Evolutionary conservation across 176 grass and related monocot genomes (phyloP), one percentile per base, ranked within the genome.

Genomic region (Carex littledalei): DNA sequence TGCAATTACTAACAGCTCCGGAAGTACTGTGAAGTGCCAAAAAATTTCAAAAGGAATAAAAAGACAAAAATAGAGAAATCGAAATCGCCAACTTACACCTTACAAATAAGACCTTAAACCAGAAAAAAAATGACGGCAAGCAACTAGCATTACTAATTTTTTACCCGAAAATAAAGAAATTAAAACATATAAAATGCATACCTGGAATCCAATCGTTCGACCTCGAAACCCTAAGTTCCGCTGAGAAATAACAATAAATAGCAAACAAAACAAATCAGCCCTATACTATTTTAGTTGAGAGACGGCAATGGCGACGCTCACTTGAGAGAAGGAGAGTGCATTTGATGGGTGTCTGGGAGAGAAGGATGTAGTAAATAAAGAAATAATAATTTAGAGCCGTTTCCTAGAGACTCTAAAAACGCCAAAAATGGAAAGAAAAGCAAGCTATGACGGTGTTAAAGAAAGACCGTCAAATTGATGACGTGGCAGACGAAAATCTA

Each of bases 321-420:
- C 70, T 68, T 3, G 29, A 70, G 35, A 83, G 52, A 34, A 53
- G 56, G 11, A 49, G 50, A 83, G 22, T 49, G 32, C 68, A 34
- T 47, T 70, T 43, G 43, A 21, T 81, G 55, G 22, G 18, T 47
- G 24, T 66, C 3, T 11, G 58, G 26, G 75, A 73, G 43, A 60
- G 37, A 75, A 59, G 17, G 41, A 8, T 5, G 29, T 60, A 58
- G 26, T 67, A 83, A 83, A 81, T 15, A 78, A 24, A 15, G 17
- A 52, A 31, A 31, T 61, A 87, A 75, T 63, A 21, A 86, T 71
- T 86, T 80, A 56, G 16, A 31, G 63, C 65, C 79, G 86, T 83
- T 83, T 64, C 59, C 79, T 87, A 68, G 61, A 6, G 18, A 32
- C n/a, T 31, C 16, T 57, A 78, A 76, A 83, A 76, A 83, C 61